A percentile compares a stretch with the other conserved stretches of the same genome.
phyloP scores from a whole-genome alignment of 2,329 filamentous ascomycete species.

The Diaporthe nobilis region DNA sequence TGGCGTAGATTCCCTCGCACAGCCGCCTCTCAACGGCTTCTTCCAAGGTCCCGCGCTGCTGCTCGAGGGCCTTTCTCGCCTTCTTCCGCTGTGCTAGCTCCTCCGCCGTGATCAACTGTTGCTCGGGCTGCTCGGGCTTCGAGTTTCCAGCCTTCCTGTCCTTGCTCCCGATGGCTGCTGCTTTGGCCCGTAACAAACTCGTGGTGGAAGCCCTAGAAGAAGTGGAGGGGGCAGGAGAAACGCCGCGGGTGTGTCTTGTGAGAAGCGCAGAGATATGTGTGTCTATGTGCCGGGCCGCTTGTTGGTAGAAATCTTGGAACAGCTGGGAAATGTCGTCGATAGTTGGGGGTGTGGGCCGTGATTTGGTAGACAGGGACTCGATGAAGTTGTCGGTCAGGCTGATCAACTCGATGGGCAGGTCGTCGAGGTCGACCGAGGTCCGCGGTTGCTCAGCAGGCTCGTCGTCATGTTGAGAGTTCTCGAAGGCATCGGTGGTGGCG shows the following conservation, averaged over 20 bases:
- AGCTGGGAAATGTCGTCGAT: slow-evolving; percentile 86
- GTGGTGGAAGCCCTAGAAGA: slow-evolving; percentile 70
- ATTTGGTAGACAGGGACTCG: slow-evolving; percentile 88
- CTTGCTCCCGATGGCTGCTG: slow-evolving; percentile 67
- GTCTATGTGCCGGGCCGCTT: slow-evolving; percentile 84
- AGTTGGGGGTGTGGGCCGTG: slow-evolving; percentile 85
- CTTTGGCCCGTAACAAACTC: slow-evolving; percentile 69
- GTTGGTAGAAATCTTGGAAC: slow-evolving; percentile 94
- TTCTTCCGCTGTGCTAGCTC: slow-evolving; percentile 87
- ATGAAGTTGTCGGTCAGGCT: slow-evolving; percentile 95
- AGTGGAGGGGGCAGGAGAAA: slow-evolving; percentile 67
- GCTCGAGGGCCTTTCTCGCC: slow-evolving; percentile 82
- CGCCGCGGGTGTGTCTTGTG: slow-evolving; percentile 79
- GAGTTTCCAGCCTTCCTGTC: slow-evolving; percentile 61
- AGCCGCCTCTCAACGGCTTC: slow-evolving; percentile 91
- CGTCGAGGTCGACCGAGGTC: slow-evolving; percentile 81
- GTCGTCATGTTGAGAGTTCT: slow-evolving; percentile 60
- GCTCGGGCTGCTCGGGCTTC: slow-evolving; percentile 63
- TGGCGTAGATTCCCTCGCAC: slow-evolving; percentile 87
- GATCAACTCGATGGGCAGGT: slow-evolving; percentile 93
- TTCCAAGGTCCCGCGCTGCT: slow-evolving; percentile 83
- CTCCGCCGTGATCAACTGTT: slow-evolving; percentile 91
- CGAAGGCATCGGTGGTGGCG: slow-evolving; percentile 61
- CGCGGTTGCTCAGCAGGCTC: slow-evolving; percentile 63
- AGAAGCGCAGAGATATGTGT: slow-evolving; percentile 89